These are phyloP conservation scores for Dimargaris cristalligena DNA, from an alignment of 192 early-diverging fungal species.

Conservation along the genomic window DNA sequence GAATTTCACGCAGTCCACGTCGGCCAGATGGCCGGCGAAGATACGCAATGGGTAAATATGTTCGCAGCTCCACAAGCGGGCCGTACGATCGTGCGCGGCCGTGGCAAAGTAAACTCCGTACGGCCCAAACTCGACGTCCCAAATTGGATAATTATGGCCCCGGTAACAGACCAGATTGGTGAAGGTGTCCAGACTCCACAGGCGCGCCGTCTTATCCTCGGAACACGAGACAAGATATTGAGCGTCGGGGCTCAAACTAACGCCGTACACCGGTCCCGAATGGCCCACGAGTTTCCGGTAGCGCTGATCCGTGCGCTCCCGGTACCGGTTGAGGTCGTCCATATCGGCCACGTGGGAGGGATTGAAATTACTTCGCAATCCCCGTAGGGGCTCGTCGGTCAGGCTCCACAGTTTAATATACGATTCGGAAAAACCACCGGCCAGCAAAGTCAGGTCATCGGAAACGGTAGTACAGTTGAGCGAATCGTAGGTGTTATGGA, in stretches of 20 bases:
- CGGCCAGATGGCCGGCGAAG: constrained; percentile 93
- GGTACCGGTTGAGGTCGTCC: constrained; percentile 37
- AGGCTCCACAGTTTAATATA: constrained; percentile 87
- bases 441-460: constrained; percentile 63
- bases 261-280: constrained; percentile 75
- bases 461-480: constrained; percentile 74
- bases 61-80: constrained; percentile 91
- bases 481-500: constrained; percentile 79
- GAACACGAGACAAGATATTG: constrained; percentile 76
- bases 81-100: constrained; percentile 85
- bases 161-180: constrained; percentile 89
- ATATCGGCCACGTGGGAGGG: constrained; percentile 33
- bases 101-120: constrained; percentile 95
- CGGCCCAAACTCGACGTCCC: constrained; percentile 87
- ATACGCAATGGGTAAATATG: constrained; percentile 90
- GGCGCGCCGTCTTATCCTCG: constrained; percentile 83
- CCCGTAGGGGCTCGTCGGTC: constrained; percentile 49
- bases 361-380: constrained; percentile 41
- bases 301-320: constrained; percentile 39
- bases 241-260: constrained; percentile 72
- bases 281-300: constrained; percentile 69
- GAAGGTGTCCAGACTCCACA: constrained; percentile 86
- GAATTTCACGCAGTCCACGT: constrained; percentile 90
- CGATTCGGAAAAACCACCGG: constrained; percentile 88
- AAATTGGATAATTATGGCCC: constrained; percentile 93